phyloP scores from a whole-genome alignment of 345 rosid genomes.

The Noccaea bulbosa region DNA sequence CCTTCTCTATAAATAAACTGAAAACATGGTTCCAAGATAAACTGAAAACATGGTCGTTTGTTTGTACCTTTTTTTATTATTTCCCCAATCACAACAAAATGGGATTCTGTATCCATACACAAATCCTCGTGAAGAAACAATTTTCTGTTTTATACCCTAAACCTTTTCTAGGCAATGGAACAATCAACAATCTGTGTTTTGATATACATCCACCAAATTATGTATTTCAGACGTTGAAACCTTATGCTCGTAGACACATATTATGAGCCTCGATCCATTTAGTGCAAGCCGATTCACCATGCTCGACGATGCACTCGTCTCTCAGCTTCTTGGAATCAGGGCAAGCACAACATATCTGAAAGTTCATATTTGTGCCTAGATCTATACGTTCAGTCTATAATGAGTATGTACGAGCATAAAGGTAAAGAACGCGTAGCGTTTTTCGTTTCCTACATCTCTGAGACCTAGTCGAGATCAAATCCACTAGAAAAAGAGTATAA shows the following conservation, averaged over 20 bases:
- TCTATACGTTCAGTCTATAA: too few species aligned
- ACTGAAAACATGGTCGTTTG: neutral
- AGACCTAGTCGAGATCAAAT: too few species aligned
- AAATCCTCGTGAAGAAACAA: conserved; percentile 16
- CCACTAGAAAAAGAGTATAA: too few species aligned
- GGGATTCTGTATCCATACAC: too few species aligned
- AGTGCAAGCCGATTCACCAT: conserved; percentile 82
- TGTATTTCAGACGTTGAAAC: conserved; percentile 68
- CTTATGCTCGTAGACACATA: conserved; percentile 90
- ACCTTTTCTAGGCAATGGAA: conserved; percentile 31
- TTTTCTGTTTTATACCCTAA: conserved; percentile 33
- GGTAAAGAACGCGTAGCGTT: too few species aligned
- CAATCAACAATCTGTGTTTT: too few species aligned
- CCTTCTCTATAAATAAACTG: too few species aligned
- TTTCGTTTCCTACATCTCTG: too few species aligned
- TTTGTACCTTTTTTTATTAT: neutral
- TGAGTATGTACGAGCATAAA: too few species aligned
- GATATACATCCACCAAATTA: conserved; percentile 7
- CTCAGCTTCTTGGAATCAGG: conserved; percentile 89
- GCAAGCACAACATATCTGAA: conserved; percentile 95
- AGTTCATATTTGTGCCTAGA: too few species aligned
- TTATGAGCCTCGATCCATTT: conserved; percentile 97
- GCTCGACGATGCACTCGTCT: conserved; percentile 89
- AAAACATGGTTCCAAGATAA: too few species aligned
- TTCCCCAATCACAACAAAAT: too few species aligned